Evolutionary conservation across 345 rosid genomes (phyloP).

Genomic region (Eucalyptus erythrocorys): DNA sequence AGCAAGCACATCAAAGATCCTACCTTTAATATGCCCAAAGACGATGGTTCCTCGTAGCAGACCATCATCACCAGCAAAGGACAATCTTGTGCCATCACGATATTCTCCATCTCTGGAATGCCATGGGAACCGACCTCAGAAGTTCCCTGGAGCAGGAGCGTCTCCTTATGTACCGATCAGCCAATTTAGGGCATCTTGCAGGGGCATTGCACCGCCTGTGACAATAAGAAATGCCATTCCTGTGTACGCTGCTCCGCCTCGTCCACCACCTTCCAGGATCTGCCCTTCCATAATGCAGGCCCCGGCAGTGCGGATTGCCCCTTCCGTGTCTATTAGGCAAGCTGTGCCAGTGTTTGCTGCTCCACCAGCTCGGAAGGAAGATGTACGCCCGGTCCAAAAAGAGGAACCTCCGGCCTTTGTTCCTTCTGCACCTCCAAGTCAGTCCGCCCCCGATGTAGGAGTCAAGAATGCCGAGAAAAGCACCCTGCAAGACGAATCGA

Average conservation of each 20-base stretch:
- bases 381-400: not conserved
- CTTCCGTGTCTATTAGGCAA: constrained; percentile 71
- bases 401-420: constrained; percentile 1
- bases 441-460: not conserved
- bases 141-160: constrained; percentile 26
- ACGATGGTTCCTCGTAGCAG: constrained; percentile 40
- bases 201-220: constrained; percentile 26
- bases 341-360: constrained; percentile 62
- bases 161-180: constrained; percentile 21
- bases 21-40: constrained; percentile 75
- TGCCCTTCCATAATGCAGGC: constrained; percentile 21
- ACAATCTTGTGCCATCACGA: constrained; percentile 1
- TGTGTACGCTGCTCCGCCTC: constrained; percentile 30
- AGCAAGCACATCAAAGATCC: constrained; percentile 72
- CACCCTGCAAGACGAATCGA: constrained; percentile 12
- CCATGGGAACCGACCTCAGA: constrained; percentile 4
- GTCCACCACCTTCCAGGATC: constrained; percentile 18
- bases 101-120: constrained; percentile 9
- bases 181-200: constrained; percentile 19
- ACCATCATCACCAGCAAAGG: constrained; percentile 8
- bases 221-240: constrained; percentile 26
- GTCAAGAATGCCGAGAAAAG: constrained; percentile 11
- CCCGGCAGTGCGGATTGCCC: constrained; percentile 34
- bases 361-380: constrained; percentile 30
- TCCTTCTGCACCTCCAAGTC: not conserved